phyloP scores from a whole-genome alignment of 768 basidiomycete genomes.

The Naganishia vishniacii region DNA sequence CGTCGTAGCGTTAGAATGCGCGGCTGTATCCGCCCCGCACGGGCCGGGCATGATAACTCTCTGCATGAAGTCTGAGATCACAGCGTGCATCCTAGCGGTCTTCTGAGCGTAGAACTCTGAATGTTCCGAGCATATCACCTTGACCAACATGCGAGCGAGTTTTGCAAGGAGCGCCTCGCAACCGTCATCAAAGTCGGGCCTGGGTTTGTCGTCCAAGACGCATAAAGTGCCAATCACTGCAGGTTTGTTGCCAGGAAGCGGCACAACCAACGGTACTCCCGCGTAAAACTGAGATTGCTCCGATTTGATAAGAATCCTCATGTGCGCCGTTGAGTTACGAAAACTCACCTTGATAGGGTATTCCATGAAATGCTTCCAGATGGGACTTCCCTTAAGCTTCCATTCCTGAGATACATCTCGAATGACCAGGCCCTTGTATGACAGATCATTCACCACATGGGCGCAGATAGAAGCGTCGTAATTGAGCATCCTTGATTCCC shows the following conservation, averaged over 20 bases:
- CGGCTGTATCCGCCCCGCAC: not conserved
- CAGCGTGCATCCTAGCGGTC: constrained; percentile 4
- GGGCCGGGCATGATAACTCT: constrained; percentile 32
- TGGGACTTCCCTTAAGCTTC: not conserved
- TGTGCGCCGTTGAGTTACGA: not conserved
- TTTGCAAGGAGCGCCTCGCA: constrained; percentile 34
- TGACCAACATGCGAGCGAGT: constrained; percentile 44
- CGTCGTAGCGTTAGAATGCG: not conserved
- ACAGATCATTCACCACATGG: not conserved
- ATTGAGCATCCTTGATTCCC: not conserved
- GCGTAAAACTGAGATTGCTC: constrained; percentile 18
- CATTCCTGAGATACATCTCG: not conserved
- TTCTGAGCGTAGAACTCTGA: constrained; percentile 28
- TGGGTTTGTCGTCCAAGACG: constrained; percentile 30
- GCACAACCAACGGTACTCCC: constrained; percentile 14
- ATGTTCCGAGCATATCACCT: constrained; percentile 39
- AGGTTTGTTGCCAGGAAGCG: not conserved
- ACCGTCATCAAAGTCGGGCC: constrained; percentile 32
- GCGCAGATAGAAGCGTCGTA: not conserved
- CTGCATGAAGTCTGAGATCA: constrained; percentile 34
- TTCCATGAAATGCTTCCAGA: not conserved
- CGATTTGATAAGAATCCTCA: not conserved
- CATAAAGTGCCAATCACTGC: constrained; percentile 34
- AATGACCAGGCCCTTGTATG: not conserved
- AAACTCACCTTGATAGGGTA: not conserved